Conservation (phyloP, 164 flowering plant genomes). For the Taxillus chinensis region DNA sequence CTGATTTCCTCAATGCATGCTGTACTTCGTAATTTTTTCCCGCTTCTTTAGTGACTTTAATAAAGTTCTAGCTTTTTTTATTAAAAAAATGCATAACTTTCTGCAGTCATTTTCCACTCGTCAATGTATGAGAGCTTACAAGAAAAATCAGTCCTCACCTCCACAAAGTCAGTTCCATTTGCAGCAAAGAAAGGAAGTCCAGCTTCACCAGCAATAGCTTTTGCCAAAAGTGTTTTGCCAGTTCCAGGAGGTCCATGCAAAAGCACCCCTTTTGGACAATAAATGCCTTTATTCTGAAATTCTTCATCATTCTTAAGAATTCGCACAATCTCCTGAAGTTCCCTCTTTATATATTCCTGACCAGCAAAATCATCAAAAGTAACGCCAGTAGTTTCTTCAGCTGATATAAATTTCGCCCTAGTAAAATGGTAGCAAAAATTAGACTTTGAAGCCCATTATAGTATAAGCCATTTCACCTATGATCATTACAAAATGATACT, state of each 20-base stretch:
- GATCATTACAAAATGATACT: too few species aligned
- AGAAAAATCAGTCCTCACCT: constrained; percentile 40
- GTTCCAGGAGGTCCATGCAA: constrained; percentile 99
- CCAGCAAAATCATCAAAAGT: constrained; percentile 98
- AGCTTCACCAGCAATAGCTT: constrained; percentile 98
- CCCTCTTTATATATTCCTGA: constrained; percentile 92
- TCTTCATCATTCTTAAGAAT: constrained; percentile 87
- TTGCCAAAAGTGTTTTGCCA: constrained; percentile 92
- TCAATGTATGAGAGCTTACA: too few species aligned
- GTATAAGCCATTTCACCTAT: not conserved
- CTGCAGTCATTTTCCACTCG: too few species aligned
- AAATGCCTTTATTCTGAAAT: constrained; percentile 79
- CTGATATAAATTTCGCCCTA: constrained; percentile 96
- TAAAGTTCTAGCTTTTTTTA: too few species aligned
- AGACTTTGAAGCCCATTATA: not conserved
- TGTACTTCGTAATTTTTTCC: too few species aligned
- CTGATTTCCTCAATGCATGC: too few species aligned
- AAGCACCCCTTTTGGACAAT: constrained; percentile 96
- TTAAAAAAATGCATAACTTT: too few species aligned
- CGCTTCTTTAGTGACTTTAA: too few species aligned
- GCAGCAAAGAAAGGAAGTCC: constrained; percentile 96
- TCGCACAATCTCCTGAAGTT: constrained; percentile 85
- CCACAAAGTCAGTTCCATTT: constrained; percentile 96
- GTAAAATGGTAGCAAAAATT: constrained; percentile 5
- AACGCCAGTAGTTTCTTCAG: constrained; percentile 89